A percentile compares a stretch with the other conserved stretches of the same genome.
Conservation (phyloP, 2,329 filamentous ascomycete species). For the Orbilia quercus region DNA sequence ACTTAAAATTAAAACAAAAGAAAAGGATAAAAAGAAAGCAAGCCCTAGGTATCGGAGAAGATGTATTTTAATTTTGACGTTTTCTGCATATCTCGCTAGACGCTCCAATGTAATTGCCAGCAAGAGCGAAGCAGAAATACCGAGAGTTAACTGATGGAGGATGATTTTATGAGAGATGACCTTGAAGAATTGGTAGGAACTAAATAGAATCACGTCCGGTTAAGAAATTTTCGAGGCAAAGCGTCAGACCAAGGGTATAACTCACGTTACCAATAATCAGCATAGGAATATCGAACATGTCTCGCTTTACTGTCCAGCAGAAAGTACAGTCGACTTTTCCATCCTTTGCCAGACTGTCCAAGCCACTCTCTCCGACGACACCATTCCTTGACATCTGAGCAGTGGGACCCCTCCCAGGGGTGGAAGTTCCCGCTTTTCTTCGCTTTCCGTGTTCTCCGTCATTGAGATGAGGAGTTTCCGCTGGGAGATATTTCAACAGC, state of each 20-base stretch:
- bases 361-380: conserved; percentile 78
- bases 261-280: conserved; percentile 97
- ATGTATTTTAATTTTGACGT: conserved; percentile 2
- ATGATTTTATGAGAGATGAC: conserved; percentile 27
- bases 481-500: conserved; percentile 78
- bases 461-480: conserved; percentile 26
- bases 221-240: background rate
- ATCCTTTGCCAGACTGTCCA: conserved; percentile 83
- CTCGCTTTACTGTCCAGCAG: conserved; percentile 95
- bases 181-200: conserved; percentile 54
- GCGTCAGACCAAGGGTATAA: background rate
- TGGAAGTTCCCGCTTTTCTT: conserved; percentile 54
- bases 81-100: background rate
- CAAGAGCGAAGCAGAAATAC: background rate
- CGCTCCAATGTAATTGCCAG: conserved; percentile 6
- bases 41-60: conserved; percentile 47
- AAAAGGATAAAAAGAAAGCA: conserved; percentile 24
- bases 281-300: conserved; percentile 98
- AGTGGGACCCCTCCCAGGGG: conserved; percentile 25
- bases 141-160: background rate
- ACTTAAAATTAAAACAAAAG: background rate
- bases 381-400: conserved; percentile 60
- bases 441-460: conserved; percentile 57
- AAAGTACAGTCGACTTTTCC: conserved; percentile 95
- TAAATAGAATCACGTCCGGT: conserved; percentile 1